Conservation (phyloP, 129 eudicot species). For the Mikania micrantha region DNA sequence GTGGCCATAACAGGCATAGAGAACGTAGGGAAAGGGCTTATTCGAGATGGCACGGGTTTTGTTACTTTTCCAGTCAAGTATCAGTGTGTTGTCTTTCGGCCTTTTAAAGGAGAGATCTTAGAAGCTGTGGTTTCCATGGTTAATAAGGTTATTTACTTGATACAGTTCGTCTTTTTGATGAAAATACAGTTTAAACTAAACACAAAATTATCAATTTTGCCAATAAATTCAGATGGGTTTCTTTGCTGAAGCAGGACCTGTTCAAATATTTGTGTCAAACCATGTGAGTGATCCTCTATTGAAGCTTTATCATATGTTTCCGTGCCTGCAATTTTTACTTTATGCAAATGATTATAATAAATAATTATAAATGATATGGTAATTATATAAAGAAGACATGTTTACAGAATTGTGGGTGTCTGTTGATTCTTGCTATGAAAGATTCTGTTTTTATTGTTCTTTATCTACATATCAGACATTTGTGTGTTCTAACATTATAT, state of each 20-base stretch:
- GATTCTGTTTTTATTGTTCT: not conserved
- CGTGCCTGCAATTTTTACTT: not conserved
- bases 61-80: slow-evolving; percentile 91
- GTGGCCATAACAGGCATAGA: slow-evolving; percentile 92
- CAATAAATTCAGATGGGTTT: slow-evolving; percentile 79
- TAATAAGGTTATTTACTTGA: slow-evolving; percentile 58
- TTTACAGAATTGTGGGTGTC: not conserved
- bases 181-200: not conserved
- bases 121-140: slow-evolving; percentile 99
- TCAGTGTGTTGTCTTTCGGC: slow-evolving; percentile 87
- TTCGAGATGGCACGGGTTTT: slow-evolving; percentile 89
- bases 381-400: not conserved
- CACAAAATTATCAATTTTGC: not conserved
- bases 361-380: not conserved
- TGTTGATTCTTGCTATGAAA: not conserved
- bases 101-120: slow-evolving; percentile 89
- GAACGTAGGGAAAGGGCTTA: slow-evolving; percentile 80
- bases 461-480: not conserved
- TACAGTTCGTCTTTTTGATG: not conserved
- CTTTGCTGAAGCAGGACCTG: slow-evolving; percentile 96
- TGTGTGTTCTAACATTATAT: not conserved
- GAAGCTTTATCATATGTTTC: not conserved
- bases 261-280: slow-evolving; percentile 85
- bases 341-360: not conserved
- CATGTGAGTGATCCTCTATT: slow-evolving; percentile 47